Base-by-base conservation (phyloP, 2,329 filamentous ascomycete genomes). In the Microdochium paspali region DNA sequence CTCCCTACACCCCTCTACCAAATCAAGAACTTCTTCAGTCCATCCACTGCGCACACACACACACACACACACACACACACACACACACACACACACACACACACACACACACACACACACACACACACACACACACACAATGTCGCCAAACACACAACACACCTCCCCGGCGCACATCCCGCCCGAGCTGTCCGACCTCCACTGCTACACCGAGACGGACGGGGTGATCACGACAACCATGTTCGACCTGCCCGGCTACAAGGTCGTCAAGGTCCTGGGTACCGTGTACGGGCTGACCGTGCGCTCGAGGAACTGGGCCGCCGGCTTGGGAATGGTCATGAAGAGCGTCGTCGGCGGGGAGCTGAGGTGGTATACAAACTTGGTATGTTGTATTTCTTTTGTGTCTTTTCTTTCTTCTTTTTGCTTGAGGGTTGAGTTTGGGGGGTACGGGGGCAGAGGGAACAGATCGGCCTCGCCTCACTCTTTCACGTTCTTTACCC, bases 151-250 rank as follows among this genome's bases (percentile, higher is more conserved):
- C 15, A 20, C 3, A 40, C 35, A 40, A 18, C 35, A 21, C 35
- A 18, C 15, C 35, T 21, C n/a, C 35, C 49, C 52, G 3, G 68
- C 66, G 28, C 49, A 66, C 42, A 53, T 72, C 31, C 68, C 69
- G 7, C 60, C 66, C 2, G 58, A 66, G 39, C 50, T 73, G 7
- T 70, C 68, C 0, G 73, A 77, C 52, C 61, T 76, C 7, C 72
- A 77, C 60, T 80, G 76, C 65, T 80, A 79, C 61, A 75, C 76
- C 32, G 79, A 82, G 56, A 82, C 79, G 7, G 71, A 76, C 44
- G 79, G 79, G 31, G 69, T 82, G 47, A 74, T 82, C 52, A 81
- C 77, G 1, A 75, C 76, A 0, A 82, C 79, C 46, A 82, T 81
- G 77, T 79, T 76, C 62, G 78, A 82, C 56, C 63, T 83, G 21